Evolutionary conservation across 768 basidiomycete genomes (phyloP).

Genomic region (Tricholomella constricta): DNA sequence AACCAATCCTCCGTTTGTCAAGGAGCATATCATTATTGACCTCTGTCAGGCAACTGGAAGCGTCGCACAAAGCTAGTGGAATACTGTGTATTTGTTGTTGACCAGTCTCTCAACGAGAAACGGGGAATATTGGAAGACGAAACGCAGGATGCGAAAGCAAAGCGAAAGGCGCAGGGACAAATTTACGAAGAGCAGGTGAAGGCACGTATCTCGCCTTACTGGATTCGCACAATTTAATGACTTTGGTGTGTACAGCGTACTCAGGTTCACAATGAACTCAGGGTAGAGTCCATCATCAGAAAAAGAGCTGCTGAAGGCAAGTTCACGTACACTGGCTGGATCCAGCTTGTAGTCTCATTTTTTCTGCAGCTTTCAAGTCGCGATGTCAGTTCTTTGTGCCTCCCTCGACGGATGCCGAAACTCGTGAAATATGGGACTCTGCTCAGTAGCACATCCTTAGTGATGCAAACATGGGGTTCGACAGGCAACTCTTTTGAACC

Average conservation of each 20-base stretch:
- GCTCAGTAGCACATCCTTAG: slow-evolving; percentile 18
- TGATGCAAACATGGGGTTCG: not conserved
- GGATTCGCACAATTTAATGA: not conserved
- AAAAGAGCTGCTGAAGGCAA: slow-evolving; percentile 71
- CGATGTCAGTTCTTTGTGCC: slow-evolving; percentile 82
- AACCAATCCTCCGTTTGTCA: slow-evolving; percentile 16
- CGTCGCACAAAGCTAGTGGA: slow-evolving; percentile 71
- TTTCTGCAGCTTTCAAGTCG: slow-evolving; percentile 63
- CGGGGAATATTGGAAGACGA: slow-evolving; percentile 44
- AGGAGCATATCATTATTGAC: slow-evolving; percentile 16
- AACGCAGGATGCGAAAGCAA: slow-evolving; percentile 44
- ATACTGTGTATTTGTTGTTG: slow-evolving; percentile 74
- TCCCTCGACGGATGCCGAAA: slow-evolving; percentile 58
- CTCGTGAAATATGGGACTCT: slow-evolving; percentile 56
- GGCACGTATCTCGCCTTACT: slow-evolving; percentile 42
- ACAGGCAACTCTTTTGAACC: not conserved
- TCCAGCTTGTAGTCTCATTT: slow-evolving; percentile 2
- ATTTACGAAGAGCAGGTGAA: slow-evolving; percentile 72
- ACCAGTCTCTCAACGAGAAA: slow-evolving; percentile 62
- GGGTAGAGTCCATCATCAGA: slow-evolving; percentile 72
- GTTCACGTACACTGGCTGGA: slow-evolving; percentile 19
- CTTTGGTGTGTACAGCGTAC: slow-evolving; percentile 49
- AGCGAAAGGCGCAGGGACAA: slow-evolving; percentile 54
- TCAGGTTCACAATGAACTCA: slow-evolving; percentile 74
- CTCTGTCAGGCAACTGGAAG: slow-evolving; percentile 62